Base-by-base conservation (phyloP, 805 yeast genomes). In the Lipomyces spencermartinsiae region DNA sequence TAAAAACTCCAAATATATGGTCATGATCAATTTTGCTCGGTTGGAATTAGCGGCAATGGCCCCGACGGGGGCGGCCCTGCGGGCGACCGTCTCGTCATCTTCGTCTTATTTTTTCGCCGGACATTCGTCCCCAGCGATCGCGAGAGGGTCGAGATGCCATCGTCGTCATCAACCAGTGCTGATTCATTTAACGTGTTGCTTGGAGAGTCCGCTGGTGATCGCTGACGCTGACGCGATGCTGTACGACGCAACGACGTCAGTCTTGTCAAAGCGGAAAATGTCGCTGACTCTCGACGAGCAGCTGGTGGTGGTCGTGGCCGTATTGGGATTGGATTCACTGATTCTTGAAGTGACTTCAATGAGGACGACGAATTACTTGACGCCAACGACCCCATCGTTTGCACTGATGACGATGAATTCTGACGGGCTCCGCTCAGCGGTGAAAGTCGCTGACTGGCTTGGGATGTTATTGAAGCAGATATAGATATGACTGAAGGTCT, bases 241-340 rank as follows among this genome's bases (percentile, higher is more conserved):
- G 59, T n/a, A 57, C 56, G 56, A 22, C 56, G 53, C 33, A 56
- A 16, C 33, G 65, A 55, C 56, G 63, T 16, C 54, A 58, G 59
- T 31, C 63, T 25, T 54, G 51, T 4, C 64, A 66, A 7, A 6
- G 65, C 33, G 29, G 65, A 54, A 4, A 63, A 35, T 19, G 70
- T 63, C 39, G 53, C 35, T 9, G 70, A 67, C 61, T 67, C 70
- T 33, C 70, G 64, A 14, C 70, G 54, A 8, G 66, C 65, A 19
- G 69, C 63, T 9, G 59, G 49, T 6, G 25, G 25, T 6, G 58
- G 54, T 31, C 16, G 51, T 10, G 62, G 54, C 31, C 58, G 29
- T n/a, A 59, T 31, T 9, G 61, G 25, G 19, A 62, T 56, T 14
- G 65, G 19, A 12, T 59, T 57, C 10, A 62, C 14, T 5, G 67